Evolutionary conservation across 179 eudicot genomes (phyloP).

Genomic region (Beta macrorhiza): DNA sequence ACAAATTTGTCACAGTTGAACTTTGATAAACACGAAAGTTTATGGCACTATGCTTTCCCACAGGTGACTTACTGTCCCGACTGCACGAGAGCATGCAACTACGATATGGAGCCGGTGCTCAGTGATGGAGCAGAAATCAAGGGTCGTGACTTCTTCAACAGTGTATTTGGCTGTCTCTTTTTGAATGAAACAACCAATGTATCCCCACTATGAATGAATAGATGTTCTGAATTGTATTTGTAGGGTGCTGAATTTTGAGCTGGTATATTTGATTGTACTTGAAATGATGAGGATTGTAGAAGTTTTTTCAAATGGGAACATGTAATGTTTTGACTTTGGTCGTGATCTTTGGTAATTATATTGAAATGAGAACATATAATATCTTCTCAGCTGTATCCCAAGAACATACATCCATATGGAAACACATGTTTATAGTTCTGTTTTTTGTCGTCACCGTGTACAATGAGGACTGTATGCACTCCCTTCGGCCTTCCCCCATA

Average conservation of each 20-base stretch:
- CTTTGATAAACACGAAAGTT: not conserved
- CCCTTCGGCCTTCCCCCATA: no score
- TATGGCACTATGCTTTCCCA: not conserved
- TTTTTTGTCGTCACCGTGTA: no score
- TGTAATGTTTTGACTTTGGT: not conserved
- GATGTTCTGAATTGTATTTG: not conserved
- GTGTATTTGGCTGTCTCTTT: slow-evolving; percentile 89
- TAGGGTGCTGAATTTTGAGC: not conserved
- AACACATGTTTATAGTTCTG: no score
- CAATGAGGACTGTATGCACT: no score
- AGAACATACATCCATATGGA: no score
- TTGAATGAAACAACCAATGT: slow-evolving; percentile 68
- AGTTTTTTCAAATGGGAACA: not conserved
- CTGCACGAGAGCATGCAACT: slow-evolving; percentile 87
- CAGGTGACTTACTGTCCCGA: slow-evolving; percentile 99
- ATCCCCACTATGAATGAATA: slow-evolving; percentile 45
- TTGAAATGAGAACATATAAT: no score
- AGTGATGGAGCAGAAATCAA: slow-evolving; percentile 45
- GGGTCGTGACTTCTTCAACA: slow-evolving; percentile 70
- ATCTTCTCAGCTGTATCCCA: no score
- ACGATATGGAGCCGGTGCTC: slow-evolving; percentile 50
- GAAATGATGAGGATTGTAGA: not conserved
- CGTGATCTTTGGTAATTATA: not conserved
- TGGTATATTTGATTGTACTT: not conserved
- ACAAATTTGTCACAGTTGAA: not conserved